phyloP scores from a whole-genome alignment of 257 asterid species.

The Oldenlandia corymbosa region DNA sequence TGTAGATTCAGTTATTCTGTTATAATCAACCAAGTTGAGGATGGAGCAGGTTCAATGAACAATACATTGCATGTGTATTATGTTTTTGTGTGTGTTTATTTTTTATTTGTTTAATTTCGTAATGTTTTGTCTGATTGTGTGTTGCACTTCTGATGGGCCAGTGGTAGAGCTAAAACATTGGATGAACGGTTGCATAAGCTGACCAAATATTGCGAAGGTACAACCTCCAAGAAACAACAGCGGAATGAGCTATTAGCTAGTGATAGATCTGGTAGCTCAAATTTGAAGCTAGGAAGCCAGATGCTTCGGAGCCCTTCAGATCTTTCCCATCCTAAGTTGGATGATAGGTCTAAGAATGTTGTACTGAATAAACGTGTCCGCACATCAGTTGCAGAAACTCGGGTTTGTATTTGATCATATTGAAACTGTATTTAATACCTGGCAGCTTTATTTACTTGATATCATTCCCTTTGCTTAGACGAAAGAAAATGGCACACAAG shows the following conservation, averaged over 20 bases:
- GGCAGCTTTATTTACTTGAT: slow-evolving; percentile 13
- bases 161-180: slow-evolving; percentile 73
- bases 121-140: neutral
- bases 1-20: neutral
- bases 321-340: slow-evolving; percentile 50
- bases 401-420: slow-evolving; percentile 57
- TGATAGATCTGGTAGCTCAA: slow-evolving; percentile 67
- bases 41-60: neutral
- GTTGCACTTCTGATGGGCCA: slow-evolving; percentile 23
- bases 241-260: slow-evolving; percentile 54
- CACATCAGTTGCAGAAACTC: slow-evolving; percentile 75
- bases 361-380: slow-evolving; percentile 78
- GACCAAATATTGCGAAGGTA: slow-evolving; percentile 48
- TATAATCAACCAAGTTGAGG: neutral
- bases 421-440: slow-evolving; percentile 20
- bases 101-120: too few species aligned
- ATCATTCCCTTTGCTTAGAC: neutral
- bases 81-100: neutral
- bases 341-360: slow-evolving; percentile 76
- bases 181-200: slow-evolving; percentile 68
- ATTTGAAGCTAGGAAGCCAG: slow-evolving; percentile 70
- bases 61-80: neutral
- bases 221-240: slow-evolving; percentile 69
- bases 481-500: neutral
- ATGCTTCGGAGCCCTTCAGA: slow-evolving; percentile 64